Percentiles rank a stretch among this genome's conserved stretches.
Conservation (phyloP, 305 asterid genomes). For the Fraxinus latifolia region DNA sequence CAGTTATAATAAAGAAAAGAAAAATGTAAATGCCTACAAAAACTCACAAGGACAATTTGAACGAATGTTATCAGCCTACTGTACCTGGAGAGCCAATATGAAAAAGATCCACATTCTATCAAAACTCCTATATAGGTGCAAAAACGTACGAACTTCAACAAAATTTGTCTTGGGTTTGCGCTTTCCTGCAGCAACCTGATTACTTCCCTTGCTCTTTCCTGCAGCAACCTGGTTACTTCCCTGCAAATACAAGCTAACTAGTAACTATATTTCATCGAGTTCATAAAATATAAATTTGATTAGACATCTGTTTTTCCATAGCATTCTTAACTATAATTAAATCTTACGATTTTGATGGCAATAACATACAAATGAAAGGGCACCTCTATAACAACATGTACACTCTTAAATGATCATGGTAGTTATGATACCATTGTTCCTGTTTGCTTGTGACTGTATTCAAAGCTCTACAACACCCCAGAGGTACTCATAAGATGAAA, state of each 20-base stretch:
- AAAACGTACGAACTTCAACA: constrained; percentile 96
- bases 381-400: constrained; percentile 2
- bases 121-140: constrained; percentile 91
- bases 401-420: not conserved
- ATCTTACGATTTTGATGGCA: not conserved
- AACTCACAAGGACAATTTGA: constrained; percentile 4
- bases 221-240: constrained; percentile 41
- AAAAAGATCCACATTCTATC: constrained; percentile 97
- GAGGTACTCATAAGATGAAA: not conserved
- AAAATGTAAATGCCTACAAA: constrained; percentile 12
- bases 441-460: not conserved
- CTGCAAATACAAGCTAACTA: constrained; percentile 38
- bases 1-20: constrained; percentile 9
- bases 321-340: not conserved
- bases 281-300: constrained; percentile 5
- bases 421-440: not conserved
- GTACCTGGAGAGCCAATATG: constrained; percentile 90
- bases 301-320: constrained; percentile 8
- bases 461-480: not conserved
- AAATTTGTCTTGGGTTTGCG: constrained; percentile 93
- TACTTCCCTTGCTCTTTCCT: constrained; percentile 56
- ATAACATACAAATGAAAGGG: not conserved
- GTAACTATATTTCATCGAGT: constrained; percentile 17
- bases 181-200: constrained; percentile 51
- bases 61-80: not conserved